phyloP scores from a whole-genome alignment of 768 basidiomycete species.

The Amanita rubescens region DNA sequence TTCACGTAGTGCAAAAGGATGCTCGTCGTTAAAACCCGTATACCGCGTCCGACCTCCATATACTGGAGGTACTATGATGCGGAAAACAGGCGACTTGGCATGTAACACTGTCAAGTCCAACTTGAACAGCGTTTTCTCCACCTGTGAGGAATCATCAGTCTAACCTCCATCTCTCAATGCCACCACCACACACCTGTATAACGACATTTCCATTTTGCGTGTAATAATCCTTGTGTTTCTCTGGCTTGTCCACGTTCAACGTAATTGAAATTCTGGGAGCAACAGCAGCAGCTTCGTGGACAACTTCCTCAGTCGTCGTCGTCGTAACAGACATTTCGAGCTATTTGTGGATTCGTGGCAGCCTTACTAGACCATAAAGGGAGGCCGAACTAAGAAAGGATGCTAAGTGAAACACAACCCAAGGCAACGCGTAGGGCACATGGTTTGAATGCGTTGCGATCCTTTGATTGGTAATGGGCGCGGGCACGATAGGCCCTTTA shows the following conservation, averaged over 20 bases:
- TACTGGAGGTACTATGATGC: constrained; percentile 25
- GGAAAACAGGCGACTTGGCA: constrained; percentile 27
- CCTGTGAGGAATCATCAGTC: constrained; percentile 22
- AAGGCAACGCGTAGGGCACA: no score
- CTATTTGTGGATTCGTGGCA: no score
- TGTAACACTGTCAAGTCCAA: constrained; percentile 40
- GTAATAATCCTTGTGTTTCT: constrained; percentile 23
- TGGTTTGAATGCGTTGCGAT: no score
- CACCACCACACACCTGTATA: constrained; percentile 19
- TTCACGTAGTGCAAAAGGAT: constrained; percentile 38
- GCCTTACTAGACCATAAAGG: no score
- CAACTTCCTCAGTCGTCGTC: no score
- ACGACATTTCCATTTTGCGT: constrained; percentile 24
- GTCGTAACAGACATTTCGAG: no score
- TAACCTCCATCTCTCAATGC: not conserved
- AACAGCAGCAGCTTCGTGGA: no score
- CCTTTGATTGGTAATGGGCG: no score
- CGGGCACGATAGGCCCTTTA: no score
- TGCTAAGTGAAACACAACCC: no score
- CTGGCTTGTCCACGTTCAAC: not conserved
- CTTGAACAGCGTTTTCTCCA: constrained; percentile 44
- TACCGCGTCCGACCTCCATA: constrained; percentile 17
- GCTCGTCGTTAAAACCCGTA: constrained; percentile 19
- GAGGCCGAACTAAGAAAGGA: no score
- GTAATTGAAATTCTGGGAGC: not conserved